Percentiles rank a stretch among this genome's conserved stretches.
These are phyloP conservation scores for Kluyveromyces wickerhamii DNA, from an alignment of 805 yeast genomes.

Conservation along the genomic window DNA sequence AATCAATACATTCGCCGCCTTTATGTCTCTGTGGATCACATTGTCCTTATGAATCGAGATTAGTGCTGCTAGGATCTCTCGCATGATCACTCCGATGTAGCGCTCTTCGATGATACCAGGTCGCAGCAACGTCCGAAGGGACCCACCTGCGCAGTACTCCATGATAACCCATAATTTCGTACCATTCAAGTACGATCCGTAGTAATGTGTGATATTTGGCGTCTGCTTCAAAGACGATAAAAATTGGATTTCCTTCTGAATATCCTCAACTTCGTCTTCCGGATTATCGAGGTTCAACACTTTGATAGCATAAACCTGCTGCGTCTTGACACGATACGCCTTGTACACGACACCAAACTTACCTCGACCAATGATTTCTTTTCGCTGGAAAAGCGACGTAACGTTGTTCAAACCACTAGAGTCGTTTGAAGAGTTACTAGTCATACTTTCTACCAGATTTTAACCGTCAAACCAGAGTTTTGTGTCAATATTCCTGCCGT, in stretches of 20 bases:
- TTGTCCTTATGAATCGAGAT: conserved; percentile 79
- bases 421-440: not conserved
- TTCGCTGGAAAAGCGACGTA: conserved; percentile 52
- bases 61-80: conserved; percentile 75
- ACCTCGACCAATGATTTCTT: conserved; percentile 92
- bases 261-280: conserved; percentile 90
- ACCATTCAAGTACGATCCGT: conserved; percentile 79
- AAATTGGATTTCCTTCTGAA: conserved; percentile 86
- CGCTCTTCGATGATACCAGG: conserved; percentile 86
- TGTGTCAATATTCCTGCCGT: no score
- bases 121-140: conserved; percentile 72
- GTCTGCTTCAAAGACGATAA: conserved; percentile 72
- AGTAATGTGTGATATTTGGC: conserved; percentile 90
- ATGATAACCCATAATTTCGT: conserved; percentile 95
- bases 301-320: conserved; percentile 83
- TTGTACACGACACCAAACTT: conserved; percentile 96
- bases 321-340: conserved; percentile 62
- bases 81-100: conserved; percentile 71
- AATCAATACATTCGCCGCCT: conserved; percentile 90
- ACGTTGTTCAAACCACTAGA: conserved; percentile 12
- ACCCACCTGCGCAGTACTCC: conserved; percentile 98
- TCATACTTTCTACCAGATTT: no score
- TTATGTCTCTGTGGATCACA: conserved; percentile 91
- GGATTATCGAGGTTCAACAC: conserved; percentile 87
- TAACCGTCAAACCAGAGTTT: no score